Conservation (phyloP, 225 moss, liverwort and hornwort species). For the Straminergon stramineum region DNA sequence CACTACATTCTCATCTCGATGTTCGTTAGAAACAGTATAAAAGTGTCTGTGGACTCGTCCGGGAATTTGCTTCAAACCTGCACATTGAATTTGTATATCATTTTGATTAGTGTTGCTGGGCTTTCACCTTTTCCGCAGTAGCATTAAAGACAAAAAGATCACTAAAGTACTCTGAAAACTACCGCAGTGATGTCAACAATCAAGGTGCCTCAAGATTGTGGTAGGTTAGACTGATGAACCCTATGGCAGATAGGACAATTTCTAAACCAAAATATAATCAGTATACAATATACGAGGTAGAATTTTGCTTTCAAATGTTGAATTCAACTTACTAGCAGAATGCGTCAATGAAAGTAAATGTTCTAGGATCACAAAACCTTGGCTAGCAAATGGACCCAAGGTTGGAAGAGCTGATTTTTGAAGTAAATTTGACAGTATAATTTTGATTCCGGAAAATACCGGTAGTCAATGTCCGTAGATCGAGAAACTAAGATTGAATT, state of each 20-base stretch:
- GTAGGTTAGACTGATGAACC: too few species aligned
- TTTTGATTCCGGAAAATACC: neutral
- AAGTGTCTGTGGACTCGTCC: slow-evolving; percentile 8
- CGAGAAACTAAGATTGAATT: neutral
- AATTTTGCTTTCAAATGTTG: neutral
- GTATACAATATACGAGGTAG: too few species aligned
- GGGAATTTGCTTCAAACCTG: slow-evolving; percentile 7
- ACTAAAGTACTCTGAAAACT: neutral
- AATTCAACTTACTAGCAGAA: too few species aligned
- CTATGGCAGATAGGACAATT: neutral
- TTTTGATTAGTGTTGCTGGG: neutral
- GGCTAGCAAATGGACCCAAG: too few species aligned
- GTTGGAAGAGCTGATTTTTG: neutral
- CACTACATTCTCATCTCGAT: neutral
- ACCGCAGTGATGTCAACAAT: neutral
- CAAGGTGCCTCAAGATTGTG: neutral
- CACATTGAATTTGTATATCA: neutral
- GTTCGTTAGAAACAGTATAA: neutral
- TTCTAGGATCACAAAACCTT: neutral
- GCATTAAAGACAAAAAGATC: neutral
- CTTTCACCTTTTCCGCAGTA: neutral
- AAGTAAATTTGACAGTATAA: neutral
- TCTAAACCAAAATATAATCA: neutral
- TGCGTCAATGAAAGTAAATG: too few species aligned
- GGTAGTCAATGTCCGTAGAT: neutral